A percentile compares a stretch with the other conserved stretches of the same genome.
phyloP scores from a whole-genome alignment of 139 green algal genomes.

The Chlorokybus atmophyticus region DNA sequence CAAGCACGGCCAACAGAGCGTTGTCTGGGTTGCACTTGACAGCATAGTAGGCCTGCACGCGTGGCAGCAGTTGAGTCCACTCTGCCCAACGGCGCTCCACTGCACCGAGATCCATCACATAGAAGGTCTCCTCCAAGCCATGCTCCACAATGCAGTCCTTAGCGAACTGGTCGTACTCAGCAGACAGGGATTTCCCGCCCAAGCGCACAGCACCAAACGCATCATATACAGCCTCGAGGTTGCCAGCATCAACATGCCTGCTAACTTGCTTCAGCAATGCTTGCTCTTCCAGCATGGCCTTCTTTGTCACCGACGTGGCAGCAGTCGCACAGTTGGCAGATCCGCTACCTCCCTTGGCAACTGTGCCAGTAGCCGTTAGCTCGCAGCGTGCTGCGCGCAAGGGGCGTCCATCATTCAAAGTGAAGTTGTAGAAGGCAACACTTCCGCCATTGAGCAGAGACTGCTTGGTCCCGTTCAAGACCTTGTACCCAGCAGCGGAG shows the following conservation, averaged over 20 bases:
- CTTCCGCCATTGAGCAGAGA: slow-evolving; percentile 27
- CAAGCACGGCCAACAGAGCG: slow-evolving; percentile 62
- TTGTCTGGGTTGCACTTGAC: slow-evolving; percentile 90
- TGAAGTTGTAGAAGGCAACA: slow-evolving; percentile 28
- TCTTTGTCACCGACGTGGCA: too few relatives aligned
- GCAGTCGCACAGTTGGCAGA: too few relatives aligned
- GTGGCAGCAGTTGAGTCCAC: slow-evolving; percentile 67
- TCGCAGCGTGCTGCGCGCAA: too few relatives aligned
- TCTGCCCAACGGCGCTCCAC: slow-evolving; percentile 49
- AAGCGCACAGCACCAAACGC: not conserved
- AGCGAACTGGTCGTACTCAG: not conserved
- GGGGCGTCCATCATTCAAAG: not conserved
- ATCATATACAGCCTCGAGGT: too few relatives aligned
- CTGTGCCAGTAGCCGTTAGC: too few relatives aligned
- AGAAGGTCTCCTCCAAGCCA: slow-evolving; percentile 68
- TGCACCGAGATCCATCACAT: slow-evolving; percentile 72
- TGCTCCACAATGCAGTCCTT: not conserved
- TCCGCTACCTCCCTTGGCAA: too few relatives aligned
- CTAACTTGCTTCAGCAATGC: too few relatives aligned
- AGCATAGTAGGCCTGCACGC: slow-evolving; percentile 81
- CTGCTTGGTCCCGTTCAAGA: slow-evolving; percentile 27
- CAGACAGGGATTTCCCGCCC: not conserved
- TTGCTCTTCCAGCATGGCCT: too few relatives aligned
- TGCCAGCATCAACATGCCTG: too few relatives aligned
- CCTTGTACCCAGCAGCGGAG: slow-evolving; percentile 28